Conservation (phyloP, 352 stramenopile species). For the Peronospora tabacina region DNA sequence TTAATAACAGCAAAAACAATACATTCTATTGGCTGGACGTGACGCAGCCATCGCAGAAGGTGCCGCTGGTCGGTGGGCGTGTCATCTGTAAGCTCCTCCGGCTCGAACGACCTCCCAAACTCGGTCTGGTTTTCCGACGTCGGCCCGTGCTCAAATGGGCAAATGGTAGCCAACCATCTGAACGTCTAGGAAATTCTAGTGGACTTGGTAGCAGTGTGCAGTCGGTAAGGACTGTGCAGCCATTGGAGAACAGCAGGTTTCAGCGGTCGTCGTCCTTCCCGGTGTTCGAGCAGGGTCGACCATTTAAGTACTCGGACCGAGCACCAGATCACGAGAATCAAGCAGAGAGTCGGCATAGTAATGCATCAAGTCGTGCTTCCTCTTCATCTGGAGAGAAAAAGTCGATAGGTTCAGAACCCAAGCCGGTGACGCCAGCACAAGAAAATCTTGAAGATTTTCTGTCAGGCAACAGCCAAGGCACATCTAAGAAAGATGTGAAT, state of each 20-base stretch:
- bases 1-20: constrained; percentile 47
- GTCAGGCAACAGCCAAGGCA: constrained; percentile 35
- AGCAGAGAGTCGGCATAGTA: constrained; percentile 24
- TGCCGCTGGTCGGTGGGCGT: constrained; percentile 66
- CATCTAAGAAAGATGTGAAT: constrained; percentile 41
- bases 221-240: constrained; percentile 12
- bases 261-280: constrained; percentile 39
- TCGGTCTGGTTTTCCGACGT: constrained; percentile 61
- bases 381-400: constrained; percentile 22
- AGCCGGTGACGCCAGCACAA: constrained; percentile 17
- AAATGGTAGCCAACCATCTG: constrained; percentile 19
- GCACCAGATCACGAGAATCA: constrained; percentile 12
- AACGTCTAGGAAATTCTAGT: constrained; percentile 17
- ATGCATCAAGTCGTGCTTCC: constrained; percentile 12
- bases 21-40: constrained; percentile 83
- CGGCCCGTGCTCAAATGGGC: constrained; percentile 67
- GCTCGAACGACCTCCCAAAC: constrained; percentile 44
- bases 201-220: constrained; percentile 13
- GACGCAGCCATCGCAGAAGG: constrained; percentile 40
- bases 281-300: constrained; percentile 42
- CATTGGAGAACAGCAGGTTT: constrained; percentile 22
- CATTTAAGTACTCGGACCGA: constrained; percentile 61
- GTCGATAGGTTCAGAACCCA: constrained; percentile 26
- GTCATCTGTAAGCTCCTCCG: constrained; percentile 82
- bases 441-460: constrained; percentile 73